A percentile compares a stretch with the other conserved stretches of the same genome.
Evolutionary conservation across 768 basidiomycete species (phyloP).

Genomic region (Tulasnella sp.): DNA sequence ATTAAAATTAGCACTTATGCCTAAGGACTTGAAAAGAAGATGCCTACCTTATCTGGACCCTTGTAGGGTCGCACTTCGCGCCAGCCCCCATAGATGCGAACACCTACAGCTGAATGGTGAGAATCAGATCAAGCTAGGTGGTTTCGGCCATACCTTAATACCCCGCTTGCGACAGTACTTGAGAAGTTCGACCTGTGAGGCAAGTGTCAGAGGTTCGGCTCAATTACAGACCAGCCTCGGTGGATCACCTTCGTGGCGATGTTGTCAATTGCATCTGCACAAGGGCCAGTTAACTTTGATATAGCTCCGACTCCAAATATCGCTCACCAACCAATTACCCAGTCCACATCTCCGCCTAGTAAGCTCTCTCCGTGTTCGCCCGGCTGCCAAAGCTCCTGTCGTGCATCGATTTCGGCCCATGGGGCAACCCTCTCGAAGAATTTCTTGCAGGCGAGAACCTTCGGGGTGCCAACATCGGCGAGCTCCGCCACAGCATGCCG

Average conservation of each 20-base stretch:
- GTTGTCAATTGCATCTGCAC: constrained; percentile 92
- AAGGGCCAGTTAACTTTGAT: not conserved
- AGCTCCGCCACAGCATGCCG: constrained; percentile 86
- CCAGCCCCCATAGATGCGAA: constrained; percentile 98
- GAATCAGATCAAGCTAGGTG: not conserved
- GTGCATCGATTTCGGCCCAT: constrained; percentile 83
- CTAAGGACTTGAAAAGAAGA: not conserved
- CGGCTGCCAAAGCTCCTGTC: constrained; percentile 83
- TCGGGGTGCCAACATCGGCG: constrained; percentile 90
- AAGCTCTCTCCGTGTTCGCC: constrained; percentile 60
- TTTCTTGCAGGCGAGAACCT: constrained; percentile 71
- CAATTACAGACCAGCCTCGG: not conserved
- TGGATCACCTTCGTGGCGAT: constrained; percentile 71
- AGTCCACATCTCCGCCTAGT: constrained; percentile 74
- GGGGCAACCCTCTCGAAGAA: constrained; percentile 66
- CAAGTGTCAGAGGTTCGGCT: not conserved
- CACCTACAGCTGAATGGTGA: constrained; percentile 47
- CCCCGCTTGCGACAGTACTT: constrained; percentile 76
- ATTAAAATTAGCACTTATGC: not conserved
- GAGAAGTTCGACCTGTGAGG: constrained; percentile 67
- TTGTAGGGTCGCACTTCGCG: constrained; percentile 90
- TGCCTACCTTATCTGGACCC: constrained; percentile 72
- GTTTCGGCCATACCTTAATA: constrained; percentile 59
- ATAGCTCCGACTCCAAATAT: not conserved
- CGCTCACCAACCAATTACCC: constrained; percentile 73